Conservation (phyloP, 805 yeast genomes). For the Metschnikowia shivogae region DNA sequence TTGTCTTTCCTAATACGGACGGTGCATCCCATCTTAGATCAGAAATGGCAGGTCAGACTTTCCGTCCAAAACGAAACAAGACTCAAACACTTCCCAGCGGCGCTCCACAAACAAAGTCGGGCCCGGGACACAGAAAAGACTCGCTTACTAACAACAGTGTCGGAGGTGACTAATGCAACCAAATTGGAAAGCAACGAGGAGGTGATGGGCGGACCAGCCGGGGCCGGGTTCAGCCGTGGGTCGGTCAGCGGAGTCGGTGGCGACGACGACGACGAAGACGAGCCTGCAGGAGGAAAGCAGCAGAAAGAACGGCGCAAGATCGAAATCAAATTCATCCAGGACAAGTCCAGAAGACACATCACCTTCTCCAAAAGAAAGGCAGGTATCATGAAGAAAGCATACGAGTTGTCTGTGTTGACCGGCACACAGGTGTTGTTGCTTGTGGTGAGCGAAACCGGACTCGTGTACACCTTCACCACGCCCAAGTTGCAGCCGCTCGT, state of each 20-base stretch:
- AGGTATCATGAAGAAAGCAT: constrained; percentile 99
- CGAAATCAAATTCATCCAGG: constrained; percentile 95
- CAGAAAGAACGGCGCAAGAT: constrained; percentile 75
- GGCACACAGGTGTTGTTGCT: constrained; percentile 94
- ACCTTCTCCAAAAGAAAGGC: constrained; percentile 98
- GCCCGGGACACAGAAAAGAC: neutral
- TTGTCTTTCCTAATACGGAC: constrained; percentile 20
- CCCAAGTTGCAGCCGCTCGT: constrained; percentile 98
- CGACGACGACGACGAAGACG: constrained; percentile 54
- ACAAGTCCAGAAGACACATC: constrained; percentile 95
- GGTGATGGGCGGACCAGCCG: constrained; percentile 19
- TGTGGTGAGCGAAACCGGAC: constrained; percentile 97
- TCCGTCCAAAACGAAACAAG: too few relatives aligned
- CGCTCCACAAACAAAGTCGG: too few relatives aligned
- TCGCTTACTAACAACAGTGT: constrained; percentile 25
- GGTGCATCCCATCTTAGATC: constrained; percentile 3
- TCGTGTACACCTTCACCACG: constrained; percentile 97
- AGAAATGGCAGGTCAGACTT: too few relatives aligned
- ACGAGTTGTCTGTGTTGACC: constrained; percentile 91
- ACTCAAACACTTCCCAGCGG: too few relatives aligned
- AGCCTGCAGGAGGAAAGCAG: constrained; percentile 43
- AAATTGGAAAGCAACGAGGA: constrained; percentile 34
- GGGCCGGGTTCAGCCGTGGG: constrained; percentile 20
- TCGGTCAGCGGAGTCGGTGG: constrained; percentile 27
- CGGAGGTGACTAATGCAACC: constrained; percentile 35